Evolutionary conservation across 148 eudicot genomes (phyloP).

Genomic region (Cornus kousa): DNA sequence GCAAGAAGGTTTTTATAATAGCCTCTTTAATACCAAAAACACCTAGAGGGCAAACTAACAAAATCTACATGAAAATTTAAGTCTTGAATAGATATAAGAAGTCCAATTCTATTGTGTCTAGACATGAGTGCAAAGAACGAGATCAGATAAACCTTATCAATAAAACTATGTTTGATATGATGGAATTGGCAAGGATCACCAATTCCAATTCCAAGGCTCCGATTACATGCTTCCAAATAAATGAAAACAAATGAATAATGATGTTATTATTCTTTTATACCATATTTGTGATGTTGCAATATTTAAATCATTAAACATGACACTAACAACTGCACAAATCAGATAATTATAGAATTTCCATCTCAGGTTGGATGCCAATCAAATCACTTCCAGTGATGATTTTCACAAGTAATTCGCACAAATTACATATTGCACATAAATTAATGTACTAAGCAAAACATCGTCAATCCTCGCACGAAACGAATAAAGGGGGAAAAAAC

Average conservation of each 20-base stretch:
- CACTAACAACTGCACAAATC: not conserved
- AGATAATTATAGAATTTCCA: not conserved
- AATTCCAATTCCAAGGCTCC: no score
- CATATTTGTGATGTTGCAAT: not conserved
- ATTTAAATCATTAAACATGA: not conserved
- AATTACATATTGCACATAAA: not conserved
- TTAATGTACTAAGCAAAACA: not conserved
- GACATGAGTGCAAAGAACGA: not conserved
- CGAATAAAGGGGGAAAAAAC: not conserved
- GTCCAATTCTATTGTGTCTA: not conserved
- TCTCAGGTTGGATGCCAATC: not conserved
- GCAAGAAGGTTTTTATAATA: not conserved
- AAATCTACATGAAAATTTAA: not conserved
- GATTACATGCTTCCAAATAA: no score
- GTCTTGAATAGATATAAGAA: not conserved
- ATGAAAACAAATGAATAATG: no score
- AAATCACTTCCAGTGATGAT: not conserved
- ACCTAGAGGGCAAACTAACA: not conserved
- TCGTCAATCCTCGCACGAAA: not conserved
- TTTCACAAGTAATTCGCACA: not conserved
- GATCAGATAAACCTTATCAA: not conserved
- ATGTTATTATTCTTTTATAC: no score
- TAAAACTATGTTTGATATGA: no score
- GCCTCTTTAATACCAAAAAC: not conserved
- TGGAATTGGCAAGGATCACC: no score